Evolutionary conservation across 75 land plant species (phyloP).

Genomic region (Pseudotsuga menziesii): DNA sequence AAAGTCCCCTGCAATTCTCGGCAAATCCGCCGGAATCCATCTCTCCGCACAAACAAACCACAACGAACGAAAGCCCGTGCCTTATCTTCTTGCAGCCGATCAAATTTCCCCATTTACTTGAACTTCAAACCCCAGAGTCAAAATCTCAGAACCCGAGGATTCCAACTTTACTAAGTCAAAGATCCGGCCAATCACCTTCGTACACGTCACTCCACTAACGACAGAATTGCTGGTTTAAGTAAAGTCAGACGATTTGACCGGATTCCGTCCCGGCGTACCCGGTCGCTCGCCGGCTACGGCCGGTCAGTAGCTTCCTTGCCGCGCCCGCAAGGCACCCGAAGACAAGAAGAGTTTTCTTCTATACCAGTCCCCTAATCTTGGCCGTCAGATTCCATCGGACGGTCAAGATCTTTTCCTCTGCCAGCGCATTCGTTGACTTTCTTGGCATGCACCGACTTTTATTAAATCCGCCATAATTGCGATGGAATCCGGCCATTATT

Average conservation of each 20-base stretch:
- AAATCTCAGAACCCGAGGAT: constrained; percentile 8
- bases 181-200: not conserved
- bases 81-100: not conserved
- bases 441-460: not conserved
- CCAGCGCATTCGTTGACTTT: constrained; percentile 9
- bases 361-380: too few species aligned
- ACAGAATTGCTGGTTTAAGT: not conserved
- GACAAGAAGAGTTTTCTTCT: not conserved
- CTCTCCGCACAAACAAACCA: not conserved
- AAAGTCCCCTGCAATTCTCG: not conserved
- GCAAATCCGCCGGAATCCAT: not conserved
- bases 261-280: not conserved
- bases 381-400: not conserved
- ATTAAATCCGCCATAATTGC: not conserved
- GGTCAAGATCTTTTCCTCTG: not conserved
- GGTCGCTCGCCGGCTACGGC: not conserved
- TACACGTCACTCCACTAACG: not conserved
- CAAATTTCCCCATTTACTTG: not conserved
- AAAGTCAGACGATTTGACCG: constrained; percentile 1
- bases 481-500: not conserved
- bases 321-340: constrained; percentile 6
- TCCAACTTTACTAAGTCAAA: constrained; percentile 3
- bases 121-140: not conserved
- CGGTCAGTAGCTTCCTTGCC: not conserved
- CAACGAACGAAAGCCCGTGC: not conserved